Evolutionary conservation across 192 early-diverging fungal genomes (phyloP).

Genomic region (Backusella tarrabulga): DNA sequence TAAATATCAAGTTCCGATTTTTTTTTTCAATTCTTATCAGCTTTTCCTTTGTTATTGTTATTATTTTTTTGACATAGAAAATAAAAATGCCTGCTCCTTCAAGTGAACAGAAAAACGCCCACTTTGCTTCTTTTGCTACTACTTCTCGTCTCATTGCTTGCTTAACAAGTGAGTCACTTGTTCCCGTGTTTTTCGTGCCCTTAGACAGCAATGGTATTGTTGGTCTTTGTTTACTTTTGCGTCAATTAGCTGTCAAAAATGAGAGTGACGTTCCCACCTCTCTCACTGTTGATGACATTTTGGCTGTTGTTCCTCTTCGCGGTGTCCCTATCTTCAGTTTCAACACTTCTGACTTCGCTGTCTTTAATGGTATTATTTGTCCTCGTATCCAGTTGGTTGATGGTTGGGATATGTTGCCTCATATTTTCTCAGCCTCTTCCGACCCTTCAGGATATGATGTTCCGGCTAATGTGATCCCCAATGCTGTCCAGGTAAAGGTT

Average conservation of each 20-base stretch:
- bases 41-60: neutral
- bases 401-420: slow-evolving; percentile 36
- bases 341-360: slow-evolving; percentile 17
- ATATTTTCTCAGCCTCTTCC: slow-evolving; percentile 10
- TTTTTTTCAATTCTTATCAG: neutral
- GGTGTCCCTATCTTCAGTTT: slow-evolving; percentile 28
- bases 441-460: neutral
- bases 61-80: neutral
- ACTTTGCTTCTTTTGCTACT: slow-evolving; percentile 47
- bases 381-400: slow-evolving; percentile 27
- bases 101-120: slow-evolving; percentile 10
- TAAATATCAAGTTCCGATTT: neutral
- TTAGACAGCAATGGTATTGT: neutral
- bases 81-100: slow-evolving; percentile 23
- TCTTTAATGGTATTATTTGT: slow-evolving; percentile 6
- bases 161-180: slow-evolving; percentile 54
- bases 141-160: slow-evolving; percentile 56
- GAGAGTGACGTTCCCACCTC: slow-evolving; percentile 3
- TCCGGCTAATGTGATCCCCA: neutral
- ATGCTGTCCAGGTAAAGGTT: neutral
- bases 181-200: slow-evolving; percentile 39
- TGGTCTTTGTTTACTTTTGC: slow-evolving; percentile 24
- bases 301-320: slow-evolving; percentile 24
- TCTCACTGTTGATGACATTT: slow-evolving; percentile 21
- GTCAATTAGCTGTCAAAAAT: neutral